Conservation (phyloP, 1,284 basidiomycete genomes). For the Thelephora terrestris region DNA sequence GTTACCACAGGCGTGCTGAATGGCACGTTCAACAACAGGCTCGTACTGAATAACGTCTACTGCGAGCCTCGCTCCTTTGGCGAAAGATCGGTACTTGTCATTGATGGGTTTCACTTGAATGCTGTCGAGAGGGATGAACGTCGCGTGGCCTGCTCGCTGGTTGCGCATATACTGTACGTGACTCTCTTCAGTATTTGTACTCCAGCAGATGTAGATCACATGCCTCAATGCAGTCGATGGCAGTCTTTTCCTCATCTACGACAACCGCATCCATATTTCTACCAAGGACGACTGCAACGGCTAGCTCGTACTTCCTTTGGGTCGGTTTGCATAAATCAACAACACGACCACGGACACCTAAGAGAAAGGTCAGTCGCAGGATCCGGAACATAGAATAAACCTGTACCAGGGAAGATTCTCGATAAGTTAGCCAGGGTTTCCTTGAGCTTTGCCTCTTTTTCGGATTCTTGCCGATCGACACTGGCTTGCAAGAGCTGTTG, state of each 20-base stretch:
- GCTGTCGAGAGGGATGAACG: conserved; percentile 95
- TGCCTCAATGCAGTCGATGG: conserved; percentile 95
- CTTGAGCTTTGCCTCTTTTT: conserved; percentile 77
- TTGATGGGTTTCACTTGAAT: conserved; percentile 92
- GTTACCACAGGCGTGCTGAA: conserved; percentile 95
- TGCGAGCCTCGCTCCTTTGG: conserved; percentile 85
- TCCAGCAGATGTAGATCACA: neutral
- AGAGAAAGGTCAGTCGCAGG: neutral
- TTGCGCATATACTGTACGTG: conserved; percentile 78
- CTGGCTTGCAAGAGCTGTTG: conserved; percentile 83
- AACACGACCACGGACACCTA: conserved; percentile 83
- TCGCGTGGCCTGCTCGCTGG: conserved; percentile 90
- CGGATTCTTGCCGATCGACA: conserved; percentile 77
- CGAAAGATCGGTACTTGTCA: conserved; percentile 89
- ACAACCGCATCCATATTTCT: conserved; percentile 94
- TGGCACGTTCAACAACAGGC: conserved; percentile 79
- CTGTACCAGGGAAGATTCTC: conserved; percentile 74
- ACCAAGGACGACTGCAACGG: conserved; percentile 92
- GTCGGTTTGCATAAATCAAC: conserved; percentile 92
- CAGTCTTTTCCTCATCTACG: conserved; percentile 93
- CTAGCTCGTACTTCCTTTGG: conserved; percentile 85
- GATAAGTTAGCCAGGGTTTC: conserved; percentile 81
- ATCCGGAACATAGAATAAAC: neutral
- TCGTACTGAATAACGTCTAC: conserved; percentile 93
- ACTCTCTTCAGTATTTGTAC: neutral